These are phyloP conservation scores for Dryas integrifolia DNA, from an alignment of 331 rosid genomes.

Conservation along the genomic window DNA sequence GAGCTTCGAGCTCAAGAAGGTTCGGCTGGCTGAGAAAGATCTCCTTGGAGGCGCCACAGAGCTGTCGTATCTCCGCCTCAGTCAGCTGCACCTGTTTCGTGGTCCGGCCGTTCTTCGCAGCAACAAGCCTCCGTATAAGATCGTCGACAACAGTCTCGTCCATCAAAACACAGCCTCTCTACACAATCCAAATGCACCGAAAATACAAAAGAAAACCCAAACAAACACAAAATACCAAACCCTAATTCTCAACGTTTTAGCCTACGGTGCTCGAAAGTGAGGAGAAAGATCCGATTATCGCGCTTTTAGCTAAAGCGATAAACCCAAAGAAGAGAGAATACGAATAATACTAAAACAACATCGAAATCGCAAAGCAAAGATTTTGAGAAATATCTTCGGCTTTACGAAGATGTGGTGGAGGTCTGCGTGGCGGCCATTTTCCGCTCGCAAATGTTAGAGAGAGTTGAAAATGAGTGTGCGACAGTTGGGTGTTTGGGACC, in stretches of 20 bases:
- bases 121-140: conserved; percentile 53
- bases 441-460: conserved; percentile 33
- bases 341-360: background rate
- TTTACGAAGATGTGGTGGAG: conserved; percentile 13
- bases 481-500: background rate
- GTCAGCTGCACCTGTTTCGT: conserved; percentile 69
- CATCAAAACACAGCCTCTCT: conserved; percentile 30
- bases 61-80: conserved; percentile 63
- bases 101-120: conserved; percentile 70
- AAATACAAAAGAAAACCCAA: background rate
- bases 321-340: background rate
- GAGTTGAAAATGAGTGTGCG: conserved; percentile 13
- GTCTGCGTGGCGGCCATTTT: conserved; percentile 43
- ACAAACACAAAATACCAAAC: background rate
- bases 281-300: conserved; percentile 18
- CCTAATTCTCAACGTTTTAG: background rate
- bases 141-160: conserved; percentile 57
- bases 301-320: background rate
- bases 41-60: conserved; percentile 55
- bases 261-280: background rate
- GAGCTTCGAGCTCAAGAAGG: conserved; percentile 87
- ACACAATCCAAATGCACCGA: background rate
- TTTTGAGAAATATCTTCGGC: background rate
- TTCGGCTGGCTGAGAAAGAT: conserved; percentile 76
- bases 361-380: background rate